phyloP scores from a whole-genome alignment of 306 rosid species.

The Styphnolobium japonicum region DNA sequence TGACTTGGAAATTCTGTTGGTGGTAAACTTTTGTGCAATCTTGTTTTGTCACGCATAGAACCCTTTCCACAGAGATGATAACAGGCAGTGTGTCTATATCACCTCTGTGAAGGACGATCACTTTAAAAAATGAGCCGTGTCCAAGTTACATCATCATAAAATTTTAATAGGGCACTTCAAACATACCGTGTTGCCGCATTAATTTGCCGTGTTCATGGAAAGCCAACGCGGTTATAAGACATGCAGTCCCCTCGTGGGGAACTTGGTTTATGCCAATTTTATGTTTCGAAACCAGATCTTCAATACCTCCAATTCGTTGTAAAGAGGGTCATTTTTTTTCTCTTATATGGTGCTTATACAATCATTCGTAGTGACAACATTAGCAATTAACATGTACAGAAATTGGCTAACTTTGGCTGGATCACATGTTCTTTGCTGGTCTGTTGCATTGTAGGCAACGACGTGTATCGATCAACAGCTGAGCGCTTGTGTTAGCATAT shows the following conservation, averaged over 20 bases:
- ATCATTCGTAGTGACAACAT: background rate
- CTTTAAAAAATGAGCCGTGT: no score
- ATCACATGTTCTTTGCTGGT: background rate
- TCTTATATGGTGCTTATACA: background rate
- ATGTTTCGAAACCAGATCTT: background rate
- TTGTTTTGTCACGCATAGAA: conserved; percentile 14
- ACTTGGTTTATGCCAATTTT: background rate
- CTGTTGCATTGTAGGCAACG: background rate
- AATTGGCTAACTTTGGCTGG: background rate
- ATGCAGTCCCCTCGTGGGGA: background rate
- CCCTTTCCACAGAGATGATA: background rate
- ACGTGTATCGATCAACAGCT: background rate
- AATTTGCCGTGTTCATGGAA: background rate
- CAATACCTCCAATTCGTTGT: background rate
- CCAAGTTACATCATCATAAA: no score
- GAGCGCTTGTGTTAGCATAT: background rate
- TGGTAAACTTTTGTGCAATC: conserved; percentile 19
- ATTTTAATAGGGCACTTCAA: no score
- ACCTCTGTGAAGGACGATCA: no score
- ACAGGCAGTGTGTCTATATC: background rate
- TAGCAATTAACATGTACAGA: background rate
- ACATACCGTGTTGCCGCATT: no score
- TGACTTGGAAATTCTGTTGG: conserved; percentile 26
- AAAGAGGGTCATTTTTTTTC: background rate
- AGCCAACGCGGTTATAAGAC: background rate